Percentiles rank a stretch among this genome's conserved stretches.
phyloP scores from a whole-genome alignment of 2,329 filamentous ascomycete genomes.

The Thermothelomyces thermophilus region DNA sequence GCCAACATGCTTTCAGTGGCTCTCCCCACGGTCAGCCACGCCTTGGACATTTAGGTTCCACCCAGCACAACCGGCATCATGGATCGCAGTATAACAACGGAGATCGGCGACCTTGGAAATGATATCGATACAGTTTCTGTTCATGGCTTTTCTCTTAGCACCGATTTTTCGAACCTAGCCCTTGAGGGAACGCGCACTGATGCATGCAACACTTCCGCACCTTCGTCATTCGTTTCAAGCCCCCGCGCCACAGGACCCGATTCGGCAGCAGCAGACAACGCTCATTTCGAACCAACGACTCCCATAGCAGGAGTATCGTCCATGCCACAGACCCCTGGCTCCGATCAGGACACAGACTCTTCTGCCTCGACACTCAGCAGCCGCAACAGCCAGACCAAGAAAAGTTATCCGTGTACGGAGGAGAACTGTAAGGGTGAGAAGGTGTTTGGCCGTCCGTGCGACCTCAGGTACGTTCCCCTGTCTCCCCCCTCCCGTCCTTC shows the following conservation, averaged over 20 bases:
- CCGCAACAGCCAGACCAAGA: no score
- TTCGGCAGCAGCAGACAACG: no score
- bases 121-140: no score
- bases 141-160: neutral
- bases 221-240: neutral
- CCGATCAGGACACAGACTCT: neutral
- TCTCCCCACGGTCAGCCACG: conserved; percentile 4
- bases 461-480: neutral
- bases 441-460: neutral
- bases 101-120: neutral
- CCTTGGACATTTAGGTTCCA: conserved; percentile 1
- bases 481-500: no score
- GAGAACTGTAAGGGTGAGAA: conserved; percentile 4
- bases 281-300: neutral
- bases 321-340: neutral
- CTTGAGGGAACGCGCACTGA: neutral
- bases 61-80: neutral
- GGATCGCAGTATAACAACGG: neutral
- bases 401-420: neutral
- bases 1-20: conserved; percentile 1
- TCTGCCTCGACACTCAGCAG: neutral
- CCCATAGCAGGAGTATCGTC: neutral
- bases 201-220: neutral
- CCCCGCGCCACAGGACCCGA: neutral
- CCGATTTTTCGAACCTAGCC: neutral